Evolutionary conservation across 768 basidiomycete genomes (phyloP), one percentile per base, ranked within the genome.

Genomic region (Epithele typhae): DNA sequence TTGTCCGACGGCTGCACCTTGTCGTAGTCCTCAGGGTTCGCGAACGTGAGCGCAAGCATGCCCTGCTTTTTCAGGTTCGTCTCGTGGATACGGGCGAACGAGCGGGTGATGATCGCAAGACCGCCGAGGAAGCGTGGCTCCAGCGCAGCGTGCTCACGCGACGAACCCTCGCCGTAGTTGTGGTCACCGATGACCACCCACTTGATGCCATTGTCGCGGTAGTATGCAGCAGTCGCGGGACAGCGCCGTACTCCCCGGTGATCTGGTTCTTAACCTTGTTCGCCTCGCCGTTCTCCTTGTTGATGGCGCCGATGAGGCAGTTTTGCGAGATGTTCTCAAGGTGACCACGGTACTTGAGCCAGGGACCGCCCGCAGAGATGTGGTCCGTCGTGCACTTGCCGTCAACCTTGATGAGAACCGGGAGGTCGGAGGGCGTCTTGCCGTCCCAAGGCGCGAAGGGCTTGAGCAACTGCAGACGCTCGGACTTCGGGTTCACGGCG

Each of bases 301-400:
- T 97, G 74, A 98, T 93, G 37, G 93, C 95, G 62, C 95, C 95
- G 55, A 97, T 97, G 65, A 97, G 70, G 73, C 92, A 95, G 77
- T 97, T 97, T 69, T 97, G 90, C 25, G 94, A 96, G 65, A 96
- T 98, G 77, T 97, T 98, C 68, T 96, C 79, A 62, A 97, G 84
- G 70, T 98, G 95, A 53, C 95, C 95, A 75, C 95, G 92, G 78
- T 94, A 98, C 74, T 97, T 97, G 74, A 98, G 81, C 95, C 95
- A 98, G 37, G 95, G 95, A 49, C 95, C 95, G 75, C 94, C 95
- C 64, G 94, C 94, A 51, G 86, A 89, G 68, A 95, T 93, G 69
- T 95, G 92, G 66, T 95, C 92, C 54, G 92, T 93, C 34, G 92
- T 99, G 87, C 96, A 99, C 77, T 99, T 99, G 79, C 95, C 95